Evolutionary conservation across 805 yeast genomes (phyloP).

Genomic region (Hanseniaspora lindneri): DNA sequence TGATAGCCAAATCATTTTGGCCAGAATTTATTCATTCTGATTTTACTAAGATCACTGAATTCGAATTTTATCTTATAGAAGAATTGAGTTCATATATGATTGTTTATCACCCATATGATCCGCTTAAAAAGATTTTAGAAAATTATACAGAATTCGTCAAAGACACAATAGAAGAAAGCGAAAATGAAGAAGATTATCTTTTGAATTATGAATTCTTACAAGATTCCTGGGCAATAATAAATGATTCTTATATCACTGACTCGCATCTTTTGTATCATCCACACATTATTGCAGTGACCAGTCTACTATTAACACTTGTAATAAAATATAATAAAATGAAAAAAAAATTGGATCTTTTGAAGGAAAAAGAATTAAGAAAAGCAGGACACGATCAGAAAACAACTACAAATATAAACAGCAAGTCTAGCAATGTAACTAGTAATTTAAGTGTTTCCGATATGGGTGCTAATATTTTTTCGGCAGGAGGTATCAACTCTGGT

Average conservation of each 20-base stretch:
- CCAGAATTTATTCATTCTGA: conserved; percentile 91
- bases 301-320: conserved; percentile 68
- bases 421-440: conserved; percentile 18
- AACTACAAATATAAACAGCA: conserved; percentile 18
- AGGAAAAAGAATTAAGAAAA: conserved; percentile 16
- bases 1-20: conserved; percentile 84
- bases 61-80: conserved; percentile 86
- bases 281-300: conserved; percentile 69
- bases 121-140: conserved; percentile 45
- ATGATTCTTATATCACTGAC: conserved; percentile 83
- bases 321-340: conserved; percentile 31
- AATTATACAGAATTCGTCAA: conserved; percentile 22
- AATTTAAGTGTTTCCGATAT: conserved; percentile 1
- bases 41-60: conserved; percentile 81
- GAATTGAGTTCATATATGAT: conserved; percentile 64
- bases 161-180: not conserved
- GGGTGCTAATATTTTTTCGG: conserved; percentile 4
- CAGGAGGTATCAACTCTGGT: not conserved
- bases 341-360: conserved; percentile 17
- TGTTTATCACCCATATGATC: conserved; percentile 65
- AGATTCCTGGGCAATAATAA: conserved; percentile 77
- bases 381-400: conserved; percentile 10
- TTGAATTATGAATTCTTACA: conserved; percentile 61
- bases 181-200: not conserved
- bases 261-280: conserved; percentile 76